Conservation (phyloP, 2,329 filamentous ascomycete genomes). For the Calonectria montana region DNA sequence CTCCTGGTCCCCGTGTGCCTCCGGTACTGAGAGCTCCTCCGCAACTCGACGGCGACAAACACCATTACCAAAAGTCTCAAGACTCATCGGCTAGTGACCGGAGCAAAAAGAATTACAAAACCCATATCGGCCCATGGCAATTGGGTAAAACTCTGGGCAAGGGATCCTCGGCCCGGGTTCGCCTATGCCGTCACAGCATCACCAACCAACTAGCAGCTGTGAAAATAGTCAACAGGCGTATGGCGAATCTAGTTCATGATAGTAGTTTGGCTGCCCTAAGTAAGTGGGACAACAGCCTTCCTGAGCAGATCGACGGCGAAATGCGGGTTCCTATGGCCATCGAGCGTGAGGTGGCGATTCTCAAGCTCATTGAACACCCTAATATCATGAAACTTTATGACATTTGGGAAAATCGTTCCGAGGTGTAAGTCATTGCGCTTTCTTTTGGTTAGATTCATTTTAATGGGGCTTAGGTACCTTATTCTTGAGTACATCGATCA, state of each 20-base stretch:
- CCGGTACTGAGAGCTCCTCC: constrained; percentile 42
- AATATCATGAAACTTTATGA: constrained; percentile 96
- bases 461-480: constrained; percentile 75
- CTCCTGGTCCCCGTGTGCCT: constrained; percentile 29
- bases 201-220: constrained; percentile 88
- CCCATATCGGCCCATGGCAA: constrained; percentile 93
- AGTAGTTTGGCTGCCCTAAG: constrained; percentile 88
- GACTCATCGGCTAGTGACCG: constrained; percentile 54
- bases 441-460: background rate
- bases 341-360: constrained; percentile 94
- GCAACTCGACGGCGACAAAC: constrained; percentile 49
- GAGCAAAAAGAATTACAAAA: constrained; percentile 65
- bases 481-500: constrained; percentile 91
- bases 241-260: constrained; percentile 83
- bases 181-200: constrained; percentile 82
- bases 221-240: constrained; percentile 92
- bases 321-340: constrained; percentile 86
- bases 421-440: constrained; percentile 74
- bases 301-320: constrained; percentile 67
- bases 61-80: constrained; percentile 55
- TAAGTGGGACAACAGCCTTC: constrained; percentile 72
- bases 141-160: constrained; percentile 89
- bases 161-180: constrained; percentile 89
- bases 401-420: constrained; percentile 96
- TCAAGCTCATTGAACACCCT: constrained; percentile 95